Base-by-base conservation (phyloP, 495 filamentous ascomycete species). In the Penicillium argentinense region DNA sequence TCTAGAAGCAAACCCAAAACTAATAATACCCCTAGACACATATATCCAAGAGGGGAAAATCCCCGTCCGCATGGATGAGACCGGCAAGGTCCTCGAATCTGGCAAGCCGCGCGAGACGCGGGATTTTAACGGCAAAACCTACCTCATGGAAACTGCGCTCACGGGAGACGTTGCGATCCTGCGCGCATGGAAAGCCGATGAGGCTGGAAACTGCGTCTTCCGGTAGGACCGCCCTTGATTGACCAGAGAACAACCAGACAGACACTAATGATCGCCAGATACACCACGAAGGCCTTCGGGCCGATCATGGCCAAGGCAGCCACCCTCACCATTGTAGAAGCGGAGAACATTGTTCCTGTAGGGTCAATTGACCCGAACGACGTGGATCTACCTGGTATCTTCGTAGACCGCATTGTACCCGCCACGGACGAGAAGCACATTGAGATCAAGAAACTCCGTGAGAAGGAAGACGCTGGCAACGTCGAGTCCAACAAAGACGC, bases 291-390 rank as follows among this genome's bases (percentile, higher is more conserved):
- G 51, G 69, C 69, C 8, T 96, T 96, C 68, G 90, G 91, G 50
- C 87, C 86, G 26, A 86, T 85, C 43, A 93, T 96, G 89, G 91
- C 85, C 37, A 85, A 90, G 51, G 89, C 91, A 49, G 91, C 89
- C 5, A 84, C 84, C 44, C 70, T 88, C 51, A 96, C 91, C 30
- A 92, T 96, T 39, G 91, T 96, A 21, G 91, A 96, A 67, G 91
- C 91, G 5, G 91, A 96, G 56, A 77, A 95, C 25, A 91, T 96
- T 48, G 91, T 96, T 11, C 85, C 88, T 42, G 75, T 85, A 1
- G 91, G 91, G 28, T 84, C 84, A 25, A 91, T 96, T 51, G 63
- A 84, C 8, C 86, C 91, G 8, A 85, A 87, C 52, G 78, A 85
- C 29, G 83, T 96, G 3, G 87, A 95, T 63, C 66, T 96, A 0